Base-by-base conservation (phyloP, 2,329 filamentous ascomycete genomes). In the Orbilia blumenaviensis region DNA sequence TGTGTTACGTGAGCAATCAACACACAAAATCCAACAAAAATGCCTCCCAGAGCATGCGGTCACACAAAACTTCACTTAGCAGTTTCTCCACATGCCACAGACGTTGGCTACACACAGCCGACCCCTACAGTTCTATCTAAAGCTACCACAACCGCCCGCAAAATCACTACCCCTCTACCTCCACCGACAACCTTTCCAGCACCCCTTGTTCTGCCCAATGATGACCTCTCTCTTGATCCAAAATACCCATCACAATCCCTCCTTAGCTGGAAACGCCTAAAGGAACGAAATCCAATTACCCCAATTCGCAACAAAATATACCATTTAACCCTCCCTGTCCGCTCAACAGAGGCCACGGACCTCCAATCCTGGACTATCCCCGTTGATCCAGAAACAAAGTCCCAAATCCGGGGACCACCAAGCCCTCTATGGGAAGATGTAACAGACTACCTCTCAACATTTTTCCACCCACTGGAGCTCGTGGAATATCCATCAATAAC, bases 131-230 rank as follows among this genome's bases (percentile, higher is more conserved):
- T 38, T 27, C 62, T 68, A 25, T 32, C 44, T 21, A 68, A 61
- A 36, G 62, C 63, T 18, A 41, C 71, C 18, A 60, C 60, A 14
- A 41, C 42, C 14, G 44, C 44, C 10, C 23, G 38, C 14, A 36
- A 52, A 21, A 29, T 23, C 23, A 10, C 34, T 18, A 32, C 9
- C 10, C 12, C 41, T 21, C 18, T 46, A 1, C 69, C 54, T 14
- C 32, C 42, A 18, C n/a, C 69, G 0, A 78, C 72, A 32, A 81
- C 83, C 0, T 91, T 89, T 76, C 89, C 89, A 0, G 87, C 83
- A 0, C 88, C 89, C 0, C 80, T 91, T 4, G 83, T 90, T 0
- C 82, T 91, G 0, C 89, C 89, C 0, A 84, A 83, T 1, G 89
- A 91, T 79, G 87, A 88, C 18, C 83, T 91, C 0, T 85, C 86